Conservation (phyloP, 164 flowering plant species). For the Cinnamomum chago region DNA sequence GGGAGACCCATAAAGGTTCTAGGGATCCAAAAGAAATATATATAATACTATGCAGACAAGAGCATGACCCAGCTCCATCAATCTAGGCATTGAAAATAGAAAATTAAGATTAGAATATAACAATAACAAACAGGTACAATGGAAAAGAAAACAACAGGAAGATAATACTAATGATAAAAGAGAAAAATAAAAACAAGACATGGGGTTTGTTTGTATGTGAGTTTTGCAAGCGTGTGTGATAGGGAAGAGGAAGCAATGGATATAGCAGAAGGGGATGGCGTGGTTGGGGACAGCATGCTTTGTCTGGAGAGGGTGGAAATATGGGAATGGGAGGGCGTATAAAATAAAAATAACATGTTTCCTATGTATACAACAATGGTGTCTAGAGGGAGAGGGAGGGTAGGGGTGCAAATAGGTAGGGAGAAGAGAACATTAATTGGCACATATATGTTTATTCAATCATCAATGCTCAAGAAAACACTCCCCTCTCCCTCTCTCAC, state of each 20-base stretch:
- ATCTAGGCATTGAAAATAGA: slow-evolving; percentile 9
- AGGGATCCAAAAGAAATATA: slow-evolving; percentile 10
- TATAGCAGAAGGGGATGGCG: slow-evolving; percentile 18
- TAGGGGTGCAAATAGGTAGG: neutral
- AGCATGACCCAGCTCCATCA: slow-evolving; percentile 10
- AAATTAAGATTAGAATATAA: neutral
- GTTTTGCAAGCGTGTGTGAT: neutral
- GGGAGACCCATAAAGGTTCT: slow-evolving; percentile 3
- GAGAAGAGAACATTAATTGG: neutral
- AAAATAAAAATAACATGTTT: slow-evolving; percentile 44
- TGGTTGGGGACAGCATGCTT: slow-evolving; percentile 42
- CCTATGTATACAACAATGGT: slow-evolving; percentile 53
- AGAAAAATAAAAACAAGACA: neutral
- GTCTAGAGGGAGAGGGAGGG: slow-evolving; percentile 23
- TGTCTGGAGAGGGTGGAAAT: slow-evolving; percentile 26
- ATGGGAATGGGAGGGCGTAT: slow-evolving; percentile 36
- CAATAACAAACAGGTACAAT: neutral
- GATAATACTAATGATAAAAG: neutral
- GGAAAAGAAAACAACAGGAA: neutral
- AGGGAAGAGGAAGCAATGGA: slow-evolving; percentile 14
- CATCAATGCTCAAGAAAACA: too few species aligned
- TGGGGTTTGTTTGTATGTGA: neutral
- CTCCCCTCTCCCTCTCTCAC: too few species aligned
- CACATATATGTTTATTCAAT: too few species aligned
- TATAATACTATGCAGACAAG: neutral